Conservation (phyloP, 768 basidiomycete genomes). For the Boletus bicolor region DNA sequence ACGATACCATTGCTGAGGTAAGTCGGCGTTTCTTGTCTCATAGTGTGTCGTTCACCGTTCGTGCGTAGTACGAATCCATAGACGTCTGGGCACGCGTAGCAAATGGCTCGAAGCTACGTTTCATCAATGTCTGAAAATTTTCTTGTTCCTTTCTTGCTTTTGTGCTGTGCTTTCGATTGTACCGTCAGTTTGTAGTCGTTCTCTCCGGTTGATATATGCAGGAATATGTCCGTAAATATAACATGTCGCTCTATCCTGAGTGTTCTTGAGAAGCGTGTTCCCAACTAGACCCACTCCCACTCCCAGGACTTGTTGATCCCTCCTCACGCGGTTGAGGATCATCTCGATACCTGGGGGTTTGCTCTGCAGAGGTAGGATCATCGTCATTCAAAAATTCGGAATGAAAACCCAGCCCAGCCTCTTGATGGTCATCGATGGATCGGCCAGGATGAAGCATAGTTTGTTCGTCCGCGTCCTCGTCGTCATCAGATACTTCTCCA, state of each 20-base stretch:
- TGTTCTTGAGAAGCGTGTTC: constrained; percentile 57
- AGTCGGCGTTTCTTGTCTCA: constrained; percentile 24
- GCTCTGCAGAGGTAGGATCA: constrained; percentile 38
- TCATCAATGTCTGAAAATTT: constrained; percentile 40
- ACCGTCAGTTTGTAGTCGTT: constrained; percentile 10
- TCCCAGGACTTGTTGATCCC: constrained; percentile 32
- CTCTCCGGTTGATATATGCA: constrained; percentile 15
- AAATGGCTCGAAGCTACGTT: constrained; percentile 76
- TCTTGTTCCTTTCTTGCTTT: not conserved
- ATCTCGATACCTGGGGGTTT: constrained; percentile 46
- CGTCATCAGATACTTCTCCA: constrained; percentile 83
- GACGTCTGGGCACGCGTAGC: constrained; percentile 81
- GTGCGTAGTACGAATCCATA: constrained; percentile 77
- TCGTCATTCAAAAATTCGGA: constrained; percentile 84
- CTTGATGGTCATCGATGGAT: constrained; percentile 33
- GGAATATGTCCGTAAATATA: constrained; percentile 23
- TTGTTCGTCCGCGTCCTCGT: constrained; percentile 74
- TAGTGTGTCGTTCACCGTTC: constrained; percentile 6
- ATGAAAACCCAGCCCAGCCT: constrained; percentile 56
- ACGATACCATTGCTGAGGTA: constrained; percentile 80
- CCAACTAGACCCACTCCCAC: constrained; percentile 63
- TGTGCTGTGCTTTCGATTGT: constrained; percentile 11
- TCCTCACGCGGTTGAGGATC: constrained; percentile 40
- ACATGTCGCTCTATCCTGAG: constrained; percentile 14
- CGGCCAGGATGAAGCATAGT: constrained; percentile 50